A percentile compares a stretch with the other conserved stretches of the same genome.
Conservation (phyloP, 2,329 filamentous ascomycete genomes). For the Incumbomyces lentus region DNA sequence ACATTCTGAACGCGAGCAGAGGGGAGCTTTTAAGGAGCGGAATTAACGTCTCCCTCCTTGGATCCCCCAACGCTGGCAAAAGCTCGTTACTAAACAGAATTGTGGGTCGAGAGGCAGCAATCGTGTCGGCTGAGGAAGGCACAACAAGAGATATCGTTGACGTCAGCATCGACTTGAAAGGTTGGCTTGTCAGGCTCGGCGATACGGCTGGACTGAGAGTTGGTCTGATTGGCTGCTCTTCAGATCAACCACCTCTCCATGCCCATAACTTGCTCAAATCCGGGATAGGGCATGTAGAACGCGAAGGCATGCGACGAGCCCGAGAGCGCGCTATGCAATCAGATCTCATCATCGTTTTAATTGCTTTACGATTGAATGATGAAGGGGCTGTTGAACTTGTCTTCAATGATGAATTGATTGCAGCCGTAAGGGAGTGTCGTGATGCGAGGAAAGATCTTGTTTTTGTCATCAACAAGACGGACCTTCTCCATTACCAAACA, state of each 20-base stretch:
- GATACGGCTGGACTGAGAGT: slow-evolving; percentile 84
- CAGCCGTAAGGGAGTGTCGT: slow-evolving; percentile 42
- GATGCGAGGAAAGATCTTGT: slow-evolving; percentile 43
- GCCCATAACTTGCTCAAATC: slow-evolving; percentile 5
- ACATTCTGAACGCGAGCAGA: slow-evolving; percentile 66
- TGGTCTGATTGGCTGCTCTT: slow-evolving; percentile 8
- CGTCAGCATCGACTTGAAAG: slow-evolving; percentile 76
- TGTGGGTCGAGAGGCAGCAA: slow-evolving; percentile 85
- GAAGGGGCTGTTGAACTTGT: slow-evolving; percentile 22
- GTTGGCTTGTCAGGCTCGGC: slow-evolving; percentile 85
- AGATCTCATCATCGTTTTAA: slow-evolving; percentile 73
- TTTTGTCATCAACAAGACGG: slow-evolving; percentile 52
- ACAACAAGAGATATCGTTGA: slow-evolving; percentile 93
- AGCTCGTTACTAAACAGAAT: slow-evolving; percentile 86
- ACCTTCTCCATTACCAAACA: slow-evolving; percentile 30
- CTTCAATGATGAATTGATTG: slow-evolving; percentile 48
- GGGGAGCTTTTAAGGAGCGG: slow-evolving; percentile 77
- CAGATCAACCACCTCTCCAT: background rate
- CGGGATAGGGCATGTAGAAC: slow-evolving; percentile 62
- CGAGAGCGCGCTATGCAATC: slow-evolving; percentile 70
- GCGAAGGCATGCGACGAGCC: slow-evolving; percentile 82
- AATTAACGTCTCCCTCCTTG: slow-evolving; percentile 75
- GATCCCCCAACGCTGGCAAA: slow-evolving; percentile 89
- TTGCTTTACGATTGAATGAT: slow-evolving; percentile 53
- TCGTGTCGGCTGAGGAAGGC: slow-evolving; percentile 84